Percentiles rank a stretch among this genome's conserved stretches.
Conservation (phyloP, 441 rosid genomes). For the Macaranga tanarius region DNA sequence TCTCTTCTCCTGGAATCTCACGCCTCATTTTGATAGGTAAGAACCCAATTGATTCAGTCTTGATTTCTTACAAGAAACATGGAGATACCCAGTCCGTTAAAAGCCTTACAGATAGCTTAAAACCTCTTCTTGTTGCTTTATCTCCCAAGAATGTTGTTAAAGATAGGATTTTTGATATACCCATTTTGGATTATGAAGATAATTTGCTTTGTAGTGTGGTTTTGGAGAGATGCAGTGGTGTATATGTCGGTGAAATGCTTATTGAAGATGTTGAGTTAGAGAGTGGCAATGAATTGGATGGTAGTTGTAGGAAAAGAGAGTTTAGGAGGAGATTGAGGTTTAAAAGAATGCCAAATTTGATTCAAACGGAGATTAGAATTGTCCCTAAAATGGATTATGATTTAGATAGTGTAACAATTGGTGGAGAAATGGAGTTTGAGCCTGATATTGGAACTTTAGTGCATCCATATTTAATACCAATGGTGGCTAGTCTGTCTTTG, state of each 20-base stretch:
- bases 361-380: constrained; percentile 60
- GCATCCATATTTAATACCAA: constrained; percentile 70
- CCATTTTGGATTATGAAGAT: constrained; percentile 66
- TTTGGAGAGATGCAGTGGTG: constrained; percentile 53
- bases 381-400: constrained; percentile 28
- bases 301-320: constrained; percentile 33
- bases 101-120: constrained; percentile 22
- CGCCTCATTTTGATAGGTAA: constrained; percentile 59
- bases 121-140: constrained; percentile 48
- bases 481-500: constrained; percentile 73
- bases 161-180: constrained; percentile 36
- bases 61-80: constrained; percentile 22
- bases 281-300: constrained; percentile 51
- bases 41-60: constrained; percentile 25
- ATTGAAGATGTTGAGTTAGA: constrained; percentile 65
- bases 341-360: constrained; percentile 78
- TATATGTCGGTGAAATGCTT: constrained; percentile 75
- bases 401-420: constrained; percentile 28
- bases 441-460: constrained; percentile 54
- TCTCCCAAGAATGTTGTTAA: constrained; percentile 40
- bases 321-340: constrained; percentile 85
- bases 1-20: constrained; percentile 44
- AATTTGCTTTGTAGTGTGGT: constrained; percentile 43
- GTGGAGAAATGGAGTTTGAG: constrained; percentile 34
- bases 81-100: constrained; percentile 11